These are phyloP conservation scores for Rheum nobile DNA, from an alignment of 148 eudicot species.

Conservation along the genomic window DNA sequence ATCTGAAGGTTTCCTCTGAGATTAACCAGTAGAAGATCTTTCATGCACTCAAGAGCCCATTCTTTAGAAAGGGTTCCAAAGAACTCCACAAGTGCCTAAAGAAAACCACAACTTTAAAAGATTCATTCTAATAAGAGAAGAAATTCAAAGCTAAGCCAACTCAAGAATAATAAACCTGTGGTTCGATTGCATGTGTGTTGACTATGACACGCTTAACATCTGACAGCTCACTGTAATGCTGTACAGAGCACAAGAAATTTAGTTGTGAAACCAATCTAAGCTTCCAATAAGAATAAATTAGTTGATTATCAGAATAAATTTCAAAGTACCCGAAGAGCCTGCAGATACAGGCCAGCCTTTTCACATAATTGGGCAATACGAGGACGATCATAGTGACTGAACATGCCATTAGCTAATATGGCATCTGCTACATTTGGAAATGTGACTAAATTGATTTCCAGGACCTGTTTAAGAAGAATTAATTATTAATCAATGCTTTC, in stretches of 20 bases:
- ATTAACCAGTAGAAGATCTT: constrained; percentile 86
- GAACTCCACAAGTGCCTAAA: constrained; percentile 70
- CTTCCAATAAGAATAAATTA: background rate
- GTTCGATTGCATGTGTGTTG: constrained; percentile 97
- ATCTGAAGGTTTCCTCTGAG: constrained; percentile 94
- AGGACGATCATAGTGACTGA: constrained; percentile 95
- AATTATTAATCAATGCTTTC: background rate
- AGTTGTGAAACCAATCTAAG: background rate
- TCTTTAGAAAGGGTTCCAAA: constrained; percentile 92
- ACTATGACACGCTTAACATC: constrained; percentile 96
- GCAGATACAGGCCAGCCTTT: constrained; percentile 82
- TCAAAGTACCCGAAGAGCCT: constrained; percentile 69
- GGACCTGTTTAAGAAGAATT: constrained; percentile 34
- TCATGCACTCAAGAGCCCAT: constrained; percentile 99
- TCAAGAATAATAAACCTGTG: constrained; percentile 48
- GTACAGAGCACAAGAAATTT: constrained; percentile 19
- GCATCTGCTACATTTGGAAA: constrained; percentile 98
- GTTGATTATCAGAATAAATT: background rate
- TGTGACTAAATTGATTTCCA: constrained; percentile 90
- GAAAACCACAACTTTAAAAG: background rate
- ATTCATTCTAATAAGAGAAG: background rate
- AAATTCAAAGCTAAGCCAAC: background rate
- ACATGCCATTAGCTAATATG: constrained; percentile 95
- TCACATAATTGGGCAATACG: constrained; percentile 96
- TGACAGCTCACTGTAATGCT: constrained; percentile 83